Base-by-base conservation (phyloP, 108 stramenopile genomes). In the Discostella stelligeroides region DNA sequence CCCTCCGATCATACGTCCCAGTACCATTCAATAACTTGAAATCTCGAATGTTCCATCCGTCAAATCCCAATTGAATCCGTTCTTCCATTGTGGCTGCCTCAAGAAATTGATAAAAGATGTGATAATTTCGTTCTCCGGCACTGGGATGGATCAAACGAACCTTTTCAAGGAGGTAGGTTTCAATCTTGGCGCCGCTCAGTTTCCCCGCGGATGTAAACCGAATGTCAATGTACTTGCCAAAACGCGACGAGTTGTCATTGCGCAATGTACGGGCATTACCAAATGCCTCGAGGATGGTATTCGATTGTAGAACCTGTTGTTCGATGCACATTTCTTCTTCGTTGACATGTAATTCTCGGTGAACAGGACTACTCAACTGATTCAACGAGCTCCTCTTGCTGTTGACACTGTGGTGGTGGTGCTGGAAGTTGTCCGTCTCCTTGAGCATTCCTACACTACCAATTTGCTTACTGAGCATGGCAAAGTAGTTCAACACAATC, bases 161-260 rank as follows among this genome's bases (percentile, higher is more conserved):
- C 83, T 98, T 98, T 63, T 98, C 98, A 63, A 98, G 77, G 0
- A 98, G 87, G 58, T 98, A 98, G 0, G 96, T 97, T 66, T 97
- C 92, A 63, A 98, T 93, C 14, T 73, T 66, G 1, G 96, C 97
- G 4, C 98, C 97, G 8, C 73, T 70, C 1, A 97, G 73, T 48
- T 84, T 89, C 43, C 95, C 97, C 24, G 76, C 64, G 50, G 78
- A 66, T 58, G 88, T 91, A 65, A 96, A 97, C 20, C 60, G 73
- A 42, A 89, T 91, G 51, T 89, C 92, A 67, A 91, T 91, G 64
- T 84, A 89, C 61, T 91, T 91, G 43, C 89, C 92, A 64, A 96
- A 97, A 2, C 97, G 82, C 28, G 85, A 82, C 12, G 93, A 95
- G 76, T 98, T 98, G 82, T 97, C 97, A 71, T 98, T 98, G 12